Evolutionary conservation across 2,329 filamentous ascomycete genomes (phyloP).

Genomic region (Ophiosphaerella herpotricha): DNA sequence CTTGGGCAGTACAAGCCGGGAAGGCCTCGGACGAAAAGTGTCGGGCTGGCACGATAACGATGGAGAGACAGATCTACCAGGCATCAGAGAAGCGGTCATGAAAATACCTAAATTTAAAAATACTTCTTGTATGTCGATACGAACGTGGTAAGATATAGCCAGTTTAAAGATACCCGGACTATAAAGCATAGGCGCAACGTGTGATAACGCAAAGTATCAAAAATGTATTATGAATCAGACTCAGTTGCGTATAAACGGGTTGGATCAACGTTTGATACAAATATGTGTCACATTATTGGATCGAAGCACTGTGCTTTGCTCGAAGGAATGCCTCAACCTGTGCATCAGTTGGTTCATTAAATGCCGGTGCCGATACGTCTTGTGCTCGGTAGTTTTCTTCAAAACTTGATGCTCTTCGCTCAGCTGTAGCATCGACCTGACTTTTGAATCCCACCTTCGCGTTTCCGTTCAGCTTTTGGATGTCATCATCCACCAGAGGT

Average conservation of each 20-base stretch:
- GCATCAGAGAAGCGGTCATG: slow-evolving; percentile 15
- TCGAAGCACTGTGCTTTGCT: slow-evolving; percentile 20
- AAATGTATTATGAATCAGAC: not conserved
- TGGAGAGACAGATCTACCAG: slow-evolving; percentile 32
- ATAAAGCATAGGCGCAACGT: not conserved
- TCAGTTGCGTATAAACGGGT: not conserved
- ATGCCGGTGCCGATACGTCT: not conserved
- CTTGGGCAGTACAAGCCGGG: slow-evolving; percentile 36
- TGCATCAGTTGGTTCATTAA: slow-evolving; percentile 12
- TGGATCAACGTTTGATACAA: not conserved
- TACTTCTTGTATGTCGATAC: not conserved
- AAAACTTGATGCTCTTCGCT: not conserved
- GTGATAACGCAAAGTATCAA: not conserved
- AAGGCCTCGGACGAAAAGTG: slow-evolving; percentile 33
- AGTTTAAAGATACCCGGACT: slow-evolving; percentile 8
- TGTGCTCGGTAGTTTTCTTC: not conserved
- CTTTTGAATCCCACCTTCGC: not conserved
- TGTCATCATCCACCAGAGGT: not conserved
- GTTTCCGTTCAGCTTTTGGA: not conserved
- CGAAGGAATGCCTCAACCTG: slow-evolving; percentile 29
- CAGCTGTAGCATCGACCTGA: not conserved
- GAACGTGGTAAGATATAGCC: not conserved
- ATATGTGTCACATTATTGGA: not conserved
- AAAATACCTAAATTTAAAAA: not conserved
- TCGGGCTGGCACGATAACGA: slow-evolving; percentile 27